These are phyloP conservation scores for Cenchrus americanus DNA, from an alignment of 176 grass and related monocot species.

Conservation along the genomic window DNA sequence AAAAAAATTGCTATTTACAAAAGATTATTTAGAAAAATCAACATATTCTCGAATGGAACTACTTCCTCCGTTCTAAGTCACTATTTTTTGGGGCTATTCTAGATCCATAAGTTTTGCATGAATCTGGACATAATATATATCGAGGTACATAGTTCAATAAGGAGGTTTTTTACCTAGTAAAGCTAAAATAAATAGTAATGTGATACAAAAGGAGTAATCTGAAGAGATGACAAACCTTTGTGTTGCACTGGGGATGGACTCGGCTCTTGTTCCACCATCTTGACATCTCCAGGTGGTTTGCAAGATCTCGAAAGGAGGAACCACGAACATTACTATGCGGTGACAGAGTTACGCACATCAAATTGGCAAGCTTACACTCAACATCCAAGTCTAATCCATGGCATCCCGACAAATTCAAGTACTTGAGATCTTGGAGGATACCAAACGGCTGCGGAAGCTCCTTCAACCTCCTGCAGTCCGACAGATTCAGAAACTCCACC, in stretches of 20 bases:
- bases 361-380: not conserved
- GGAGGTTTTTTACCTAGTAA: too few relatives aligned
- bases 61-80: too few relatives aligned
- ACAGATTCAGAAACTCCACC: slow-evolving; percentile 14
- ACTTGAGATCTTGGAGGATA: not conserved
- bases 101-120: too few relatives aligned
- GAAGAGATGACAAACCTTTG: not conserved
- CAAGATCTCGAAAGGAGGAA: not conserved
- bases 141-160: too few relatives aligned
- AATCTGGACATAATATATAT: too few relatives aligned
- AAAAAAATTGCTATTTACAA: too few relatives aligned
- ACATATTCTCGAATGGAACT: not conserved
- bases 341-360: not conserved
- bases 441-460: slow-evolving; percentile 30
- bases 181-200: too few relatives aligned
- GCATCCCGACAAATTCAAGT: slow-evolving; percentile 27
- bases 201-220: not conserved
- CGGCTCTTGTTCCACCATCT: slow-evolving; percentile 1
- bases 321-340: too few relatives aligned
- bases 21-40: not conserved
- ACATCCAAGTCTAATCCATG: not conserved
- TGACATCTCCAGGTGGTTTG: not conserved
- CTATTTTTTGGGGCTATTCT: too few relatives aligned
- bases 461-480: slow-evolving; percentile 13
- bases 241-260: not conserved